Base-by-base conservation (phyloP, 768 basidiomycete genomes). In the Lactarius tabidus region DNA sequence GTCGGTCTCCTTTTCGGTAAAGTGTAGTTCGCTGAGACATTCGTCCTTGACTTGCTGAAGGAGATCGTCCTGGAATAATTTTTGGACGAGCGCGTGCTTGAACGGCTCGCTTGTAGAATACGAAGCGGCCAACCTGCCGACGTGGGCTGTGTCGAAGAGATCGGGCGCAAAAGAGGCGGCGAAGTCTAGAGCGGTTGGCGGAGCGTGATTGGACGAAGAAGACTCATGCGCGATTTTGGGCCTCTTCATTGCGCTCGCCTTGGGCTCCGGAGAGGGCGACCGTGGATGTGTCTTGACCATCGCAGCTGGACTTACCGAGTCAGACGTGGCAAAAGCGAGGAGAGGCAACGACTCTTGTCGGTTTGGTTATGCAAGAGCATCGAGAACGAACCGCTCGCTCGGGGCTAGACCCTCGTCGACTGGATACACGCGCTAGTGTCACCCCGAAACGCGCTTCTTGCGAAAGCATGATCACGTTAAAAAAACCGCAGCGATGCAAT, bases 1-100 rank as follows among this genome's bases (percentile, higher is more conserved):
- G 73, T 98, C 96, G 2, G 96, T 98, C 81, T 98, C 92, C 78
- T 97, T 98, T 79, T 94, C 88, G 3, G 89, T 84, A 74, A 95
- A 94, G 74, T 81, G 87, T 66, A 95, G 82, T 72, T 93, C 85
- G 58, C 79, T 77, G 62, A 90, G 76, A 70, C 91, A 92, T 75
- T 95, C 93, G 71, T 93, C 88, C 77, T 91, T 90, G 65, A 93
- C 93, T 36, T 82, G 82, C 71, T 81, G 80, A 36, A 98, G 81
- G 31, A 98, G 81, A 8, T 88, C 88, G 69, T 95, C 89, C 71
- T 89, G 86, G 75, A 98, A 90, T 23, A 98, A 81, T 70, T 87
- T 84, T 57, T 89, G 85, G 61, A 97, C 82, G 58, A 92, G 80
- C 20, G 85, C 86, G 77, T 95, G 87, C 75, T 89, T 91, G 83